A percentile compares a stretch with the other conserved stretches of the same genome.
phyloP scores from a whole-genome alignment of 345 rosid genomes.

The Noccaea bulbosa region DNA sequence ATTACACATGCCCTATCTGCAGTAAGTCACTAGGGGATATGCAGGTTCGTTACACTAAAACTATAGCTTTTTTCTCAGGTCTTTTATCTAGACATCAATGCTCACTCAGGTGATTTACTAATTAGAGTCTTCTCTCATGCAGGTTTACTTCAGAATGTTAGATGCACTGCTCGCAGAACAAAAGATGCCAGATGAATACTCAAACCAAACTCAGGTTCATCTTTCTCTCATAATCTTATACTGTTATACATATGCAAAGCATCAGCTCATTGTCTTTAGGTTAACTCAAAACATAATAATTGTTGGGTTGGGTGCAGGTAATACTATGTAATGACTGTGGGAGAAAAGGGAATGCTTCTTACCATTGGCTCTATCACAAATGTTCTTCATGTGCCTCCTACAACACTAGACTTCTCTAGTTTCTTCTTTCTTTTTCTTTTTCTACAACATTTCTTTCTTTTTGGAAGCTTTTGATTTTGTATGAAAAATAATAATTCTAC shows the following conservation, averaged over 20 bases:
- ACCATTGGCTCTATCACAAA: constrained; percentile 74
- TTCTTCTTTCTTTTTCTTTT: constrained; percentile 24
- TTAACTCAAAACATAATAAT: constrained; percentile 3
- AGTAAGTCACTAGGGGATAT: constrained; percentile 93
- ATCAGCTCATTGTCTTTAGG: constrained; percentile 5
- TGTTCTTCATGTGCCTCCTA: constrained; percentile 64
- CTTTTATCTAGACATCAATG: neutral
- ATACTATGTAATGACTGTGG: constrained; percentile 73
- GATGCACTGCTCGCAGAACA: constrained; percentile 75
- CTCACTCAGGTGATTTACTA: constrained; percentile 4
- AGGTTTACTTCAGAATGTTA: constrained; percentile 85
- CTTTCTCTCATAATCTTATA: neutral
- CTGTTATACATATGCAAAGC: neutral
- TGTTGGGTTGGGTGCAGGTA: constrained; percentile 44
- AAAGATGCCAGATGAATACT: constrained; percentile 68
- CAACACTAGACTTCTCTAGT: constrained; percentile 65
- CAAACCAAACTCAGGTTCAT: constrained; percentile 68
- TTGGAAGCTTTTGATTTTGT: constrained; percentile 27
- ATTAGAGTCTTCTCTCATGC: constrained; percentile 24
- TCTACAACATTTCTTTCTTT: neutral
- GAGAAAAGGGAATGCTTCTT: constrained; percentile 60
- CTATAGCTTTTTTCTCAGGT: constrained; percentile 3
- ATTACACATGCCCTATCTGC: constrained; percentile 86
- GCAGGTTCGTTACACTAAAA: constrained; percentile 59
- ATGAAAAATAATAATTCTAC: neutral